phyloP scores from a whole-genome alignment of 169 alveolate genomes.

The Cryptosporidium andersoni region DNA sequence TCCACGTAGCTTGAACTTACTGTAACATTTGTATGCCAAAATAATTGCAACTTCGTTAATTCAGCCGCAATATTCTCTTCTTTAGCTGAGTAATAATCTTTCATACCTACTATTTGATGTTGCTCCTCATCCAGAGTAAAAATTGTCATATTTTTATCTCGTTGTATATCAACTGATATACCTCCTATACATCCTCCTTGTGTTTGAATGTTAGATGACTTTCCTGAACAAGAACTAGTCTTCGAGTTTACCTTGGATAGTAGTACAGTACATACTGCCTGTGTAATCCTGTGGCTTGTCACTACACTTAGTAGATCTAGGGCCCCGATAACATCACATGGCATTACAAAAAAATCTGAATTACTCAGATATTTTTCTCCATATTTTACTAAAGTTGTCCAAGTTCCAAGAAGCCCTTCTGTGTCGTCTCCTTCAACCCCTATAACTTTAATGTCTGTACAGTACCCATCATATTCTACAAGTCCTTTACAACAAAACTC shows the following conservation, averaged over 20 bases:
- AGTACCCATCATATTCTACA: conserved; percentile 22
- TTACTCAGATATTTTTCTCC: conserved; percentile 22
- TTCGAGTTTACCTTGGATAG: background rate
- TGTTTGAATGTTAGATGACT: conserved; percentile 1
- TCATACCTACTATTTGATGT: conserved; percentile 11
- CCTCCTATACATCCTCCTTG: conserved; percentile 29
- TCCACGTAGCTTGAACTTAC: conserved; percentile 28
- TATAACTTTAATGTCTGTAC: conserved; percentile 20
- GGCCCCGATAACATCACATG: conserved; percentile 62
- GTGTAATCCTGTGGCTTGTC: conserved; percentile 41
- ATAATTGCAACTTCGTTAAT: conserved; percentile 35
- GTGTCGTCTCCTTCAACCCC: conserved; percentile 37
- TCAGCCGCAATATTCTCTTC: conserved; percentile 38
- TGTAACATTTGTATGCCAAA: conserved; percentile 55
- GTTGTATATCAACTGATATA: conserved; percentile 44
- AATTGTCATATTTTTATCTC: conserved; percentile 28
- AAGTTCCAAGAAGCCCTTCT: conserved; percentile 32
- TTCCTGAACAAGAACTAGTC: background rate
- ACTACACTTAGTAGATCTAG: conserved; percentile 34
- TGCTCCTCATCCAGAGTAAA: conserved; percentile 52
- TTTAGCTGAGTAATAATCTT: conserved; percentile 48
- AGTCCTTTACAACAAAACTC: conserved; percentile 20
- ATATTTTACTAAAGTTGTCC: conserved; percentile 20
- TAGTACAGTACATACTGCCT: conserved; percentile 51
- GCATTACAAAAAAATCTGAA: conserved; percentile 54